A percentile compares a stretch with the other conserved stretches of the same genome.
Conservation (phyloP, 179 eudicot genomes). For the Corrigiola litoralis region DNA sequence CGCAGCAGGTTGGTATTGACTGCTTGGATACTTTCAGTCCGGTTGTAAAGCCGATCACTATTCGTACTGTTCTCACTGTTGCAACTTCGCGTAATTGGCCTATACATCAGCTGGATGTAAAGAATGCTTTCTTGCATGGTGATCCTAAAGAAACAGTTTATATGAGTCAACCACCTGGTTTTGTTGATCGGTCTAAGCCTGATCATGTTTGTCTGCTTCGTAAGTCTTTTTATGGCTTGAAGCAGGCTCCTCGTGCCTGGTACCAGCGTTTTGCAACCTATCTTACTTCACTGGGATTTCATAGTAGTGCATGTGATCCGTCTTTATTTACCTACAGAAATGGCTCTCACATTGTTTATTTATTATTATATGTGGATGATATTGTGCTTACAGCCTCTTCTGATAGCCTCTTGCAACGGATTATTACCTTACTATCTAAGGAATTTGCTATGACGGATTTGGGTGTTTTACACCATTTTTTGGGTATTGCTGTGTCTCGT, state of each 20-base stretch:
- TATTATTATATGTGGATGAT: too few relatives aligned
- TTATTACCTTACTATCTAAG: background rate
- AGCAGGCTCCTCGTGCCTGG: constrained; percentile 14
- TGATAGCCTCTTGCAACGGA: background rate
- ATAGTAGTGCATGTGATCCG: background rate
- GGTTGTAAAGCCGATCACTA: too few relatives aligned
- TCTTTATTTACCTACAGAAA: background rate
- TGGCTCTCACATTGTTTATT: background rate
- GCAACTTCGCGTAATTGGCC: background rate
- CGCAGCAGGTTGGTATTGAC: background rate
- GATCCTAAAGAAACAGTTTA: background rate
- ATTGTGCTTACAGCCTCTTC: background rate
- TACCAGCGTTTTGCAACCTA: background rate
- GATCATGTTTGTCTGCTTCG: background rate
- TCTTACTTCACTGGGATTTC: background rate
- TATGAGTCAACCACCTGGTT: background rate
- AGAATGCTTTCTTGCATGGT: background rate
- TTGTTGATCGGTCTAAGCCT: background rate
- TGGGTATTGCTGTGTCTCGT: background rate
- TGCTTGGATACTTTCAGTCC: background rate
- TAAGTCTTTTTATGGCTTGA: constrained; percentile 1
- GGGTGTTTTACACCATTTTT: background rate
- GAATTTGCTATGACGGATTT: background rate
- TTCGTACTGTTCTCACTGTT: too few relatives aligned
- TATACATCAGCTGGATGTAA: background rate